Percentiles rank a stretch among this genome's conserved stretches.
Evolutionary conservation across 1,284 basidiomycete species (phyloP).

Genomic region (Cerrena zonata): DNA sequence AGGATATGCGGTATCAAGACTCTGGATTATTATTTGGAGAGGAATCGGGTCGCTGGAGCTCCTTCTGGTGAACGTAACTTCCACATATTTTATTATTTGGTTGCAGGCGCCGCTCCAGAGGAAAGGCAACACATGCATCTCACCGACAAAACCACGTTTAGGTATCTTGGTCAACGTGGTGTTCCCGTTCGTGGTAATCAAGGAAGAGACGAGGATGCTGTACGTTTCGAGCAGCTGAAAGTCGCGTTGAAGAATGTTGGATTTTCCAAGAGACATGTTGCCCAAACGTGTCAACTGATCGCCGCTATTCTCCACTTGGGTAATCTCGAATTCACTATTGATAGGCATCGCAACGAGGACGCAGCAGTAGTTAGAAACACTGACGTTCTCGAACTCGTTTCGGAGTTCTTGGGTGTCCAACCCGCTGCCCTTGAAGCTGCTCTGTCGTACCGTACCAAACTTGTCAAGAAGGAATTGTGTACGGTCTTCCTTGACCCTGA

Average conservation of each 20-base stretch:
- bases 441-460: conserved; percentile 86
- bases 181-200: conserved; percentile 29
- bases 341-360: conserved; percentile 77
- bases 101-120: conserved; percentile 82
- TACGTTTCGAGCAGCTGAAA: conserved; percentile 88
- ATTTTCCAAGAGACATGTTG: conserved; percentile 87
- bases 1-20: conserved; percentile 88
- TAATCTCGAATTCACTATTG: conserved; percentile 89
- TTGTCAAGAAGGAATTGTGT: conserved; percentile 91
- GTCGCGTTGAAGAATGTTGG: conserved; percentile 89
- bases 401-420: conserved; percentile 87
- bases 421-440: conserved; percentile 74
- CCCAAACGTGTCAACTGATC: conserved; percentile 89
- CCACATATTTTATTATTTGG: conserved; percentile 94
- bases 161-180: conserved; percentile 74
- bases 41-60: conserved; percentile 74
- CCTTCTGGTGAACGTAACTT: conserved; percentile 90
- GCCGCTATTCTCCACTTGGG: conserved; percentile 94
- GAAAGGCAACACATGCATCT: conserved; percentile 85
- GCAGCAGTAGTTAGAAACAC: conserved; percentile 81
- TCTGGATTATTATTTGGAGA: conserved; percentile 94
- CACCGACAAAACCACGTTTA: conserved; percentile 70
- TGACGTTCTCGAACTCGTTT: conserved; percentile 75
- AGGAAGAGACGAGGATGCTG: conserved; percentile 65
- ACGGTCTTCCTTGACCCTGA: conserved; percentile 94